Conservation (phyloP, 345 rosid genomes). For the Citrus inodora region DNA sequence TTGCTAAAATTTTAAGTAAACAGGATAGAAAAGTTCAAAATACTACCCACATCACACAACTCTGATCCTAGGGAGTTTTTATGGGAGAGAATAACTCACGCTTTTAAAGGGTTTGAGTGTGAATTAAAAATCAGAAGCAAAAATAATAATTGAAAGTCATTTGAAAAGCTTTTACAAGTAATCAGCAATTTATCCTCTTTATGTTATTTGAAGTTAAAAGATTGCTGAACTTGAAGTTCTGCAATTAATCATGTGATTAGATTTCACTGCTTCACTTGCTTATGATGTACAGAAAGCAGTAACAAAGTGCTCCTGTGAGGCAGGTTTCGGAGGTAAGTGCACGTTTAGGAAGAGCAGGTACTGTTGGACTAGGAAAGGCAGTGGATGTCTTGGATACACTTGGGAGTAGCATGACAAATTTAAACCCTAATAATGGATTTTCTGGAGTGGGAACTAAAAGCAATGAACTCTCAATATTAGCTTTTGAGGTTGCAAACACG, state of each 20-base stretch:
- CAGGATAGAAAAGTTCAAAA: background rate
- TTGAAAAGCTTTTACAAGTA: background rate
- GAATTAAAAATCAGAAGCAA: background rate
- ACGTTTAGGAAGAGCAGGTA: constrained; percentile 72
- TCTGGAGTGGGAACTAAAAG: constrained; percentile 73
- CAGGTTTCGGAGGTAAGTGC: constrained; percentile 76
- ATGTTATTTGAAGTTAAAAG: background rate
- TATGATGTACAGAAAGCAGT: background rate
- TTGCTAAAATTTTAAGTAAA: background rate
- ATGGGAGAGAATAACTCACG: background rate
- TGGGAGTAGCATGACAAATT: constrained; percentile 88
- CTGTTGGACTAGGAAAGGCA: constrained; percentile 63
- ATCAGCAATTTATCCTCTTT: background rate
- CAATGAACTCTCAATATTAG: constrained; percentile 60
- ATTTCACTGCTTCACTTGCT: background rate
- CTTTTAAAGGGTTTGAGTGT: background rate
- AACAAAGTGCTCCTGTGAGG: background rate
- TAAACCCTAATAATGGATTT: constrained; percentile 60
- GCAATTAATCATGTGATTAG: too few relatives aligned
- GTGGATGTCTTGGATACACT: constrained; percentile 86
- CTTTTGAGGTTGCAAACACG: constrained; percentile 94
- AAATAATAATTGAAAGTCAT: background rate
- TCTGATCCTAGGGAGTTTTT: background rate
- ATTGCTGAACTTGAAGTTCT: background rate
- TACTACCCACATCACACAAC: background rate